Evolutionary conservation across 768 basidiomycete species (phyloP).

Genomic region (Pulveroboletus sp.): DNA sequence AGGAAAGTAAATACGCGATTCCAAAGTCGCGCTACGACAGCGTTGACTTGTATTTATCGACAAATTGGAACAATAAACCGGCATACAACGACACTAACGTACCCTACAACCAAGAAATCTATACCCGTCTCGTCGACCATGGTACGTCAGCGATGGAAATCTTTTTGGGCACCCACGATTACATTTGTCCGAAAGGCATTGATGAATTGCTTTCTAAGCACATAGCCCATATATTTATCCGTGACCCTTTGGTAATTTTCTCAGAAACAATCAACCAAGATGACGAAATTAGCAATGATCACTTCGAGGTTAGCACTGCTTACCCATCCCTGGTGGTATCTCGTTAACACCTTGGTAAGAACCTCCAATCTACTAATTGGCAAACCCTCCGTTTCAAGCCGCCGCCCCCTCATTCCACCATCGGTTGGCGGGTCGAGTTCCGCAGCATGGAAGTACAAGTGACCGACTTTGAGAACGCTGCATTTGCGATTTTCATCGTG

Average conservation of each 20-base stretch:
- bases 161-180: neutral
- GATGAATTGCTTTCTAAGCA: conserved; percentile 87
- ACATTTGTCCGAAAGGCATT: conserved; percentile 50
- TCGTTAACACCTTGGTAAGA: conserved; percentile 45
- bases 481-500: conserved; percentile 92
- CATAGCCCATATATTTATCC: conserved; percentile 93
- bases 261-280: conserved; percentile 93
- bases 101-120: conserved; percentile 74
- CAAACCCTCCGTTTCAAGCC: conserved; percentile 99
- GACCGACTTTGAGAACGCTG: conserved; percentile 98
- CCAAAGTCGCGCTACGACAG: conserved; percentile 98
- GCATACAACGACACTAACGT: conserved; percentile 90
- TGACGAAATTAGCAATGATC: conserved; percentile 81
- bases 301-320: conserved; percentile 77
- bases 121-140: conserved; percentile 65
- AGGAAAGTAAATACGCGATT: conserved; percentile 70
- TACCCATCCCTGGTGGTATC: neutral
- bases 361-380: conserved; percentile 99
- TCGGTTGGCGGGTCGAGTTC: conserved; percentile 99
- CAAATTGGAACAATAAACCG: conserved; percentile 79
- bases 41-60: conserved; percentile 90
- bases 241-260: conserved; percentile 94
- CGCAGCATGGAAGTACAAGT: conserved; percentile 98
- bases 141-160: conserved; percentile 41
- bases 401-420: conserved; percentile 85